Evolutionary conservation across 257 asterid species (phyloP), one percentile per base, ranked within the genome.

Genomic region (Plantago ovata): DNA sequence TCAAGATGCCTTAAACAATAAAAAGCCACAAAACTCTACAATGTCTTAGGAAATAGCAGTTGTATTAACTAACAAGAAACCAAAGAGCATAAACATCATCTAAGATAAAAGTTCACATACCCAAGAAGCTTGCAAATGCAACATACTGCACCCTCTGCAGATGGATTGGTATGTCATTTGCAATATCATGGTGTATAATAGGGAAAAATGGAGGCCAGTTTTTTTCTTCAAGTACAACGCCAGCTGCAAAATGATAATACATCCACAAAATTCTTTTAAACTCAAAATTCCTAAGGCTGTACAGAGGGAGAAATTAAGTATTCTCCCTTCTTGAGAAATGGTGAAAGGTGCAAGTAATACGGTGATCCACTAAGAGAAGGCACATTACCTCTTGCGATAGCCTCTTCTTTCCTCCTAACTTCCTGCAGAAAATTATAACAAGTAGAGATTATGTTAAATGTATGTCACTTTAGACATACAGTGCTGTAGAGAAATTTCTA

Each of bases 131-230:
- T 64, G 98, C 74, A 73, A 91, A 85, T 46, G 98, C 96, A 68
- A 91, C 94, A 60, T 91, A 91, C 62, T 87, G 98, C 68, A 91
- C 70, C 84, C 68, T 87, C 75, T 91, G 98, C 59, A 91, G 84
- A 73, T 91, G 98, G 69, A 91, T 70, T 44, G 98, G 98, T 65
- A 87, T 91, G 62, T 91, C 98, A 76, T 83, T 91, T 8, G 92
- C 92, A 42, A 91, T 78, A 67, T 91, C 98, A 53, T 91, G 96
- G 72, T 91, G 98, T 62, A 91, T 91, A 36, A 91, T 83, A 14
- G 98, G 98, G 64, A 91, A 85, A 83, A 87, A 91, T 1, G 98
- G 92, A 64, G 98, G 98, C 98, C 98, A 91, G 46, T 91, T 91
- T 78, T 87, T 91, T 67, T 74, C 87, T 80, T 91, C 94, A 59